A percentile compares a stretch with the other conserved stretches of the same genome.
These are phyloP conservation scores for Leccinum subgranulosum DNA, from an alignment of 768 basidiomycete species.

Conservation along the genomic window DNA sequence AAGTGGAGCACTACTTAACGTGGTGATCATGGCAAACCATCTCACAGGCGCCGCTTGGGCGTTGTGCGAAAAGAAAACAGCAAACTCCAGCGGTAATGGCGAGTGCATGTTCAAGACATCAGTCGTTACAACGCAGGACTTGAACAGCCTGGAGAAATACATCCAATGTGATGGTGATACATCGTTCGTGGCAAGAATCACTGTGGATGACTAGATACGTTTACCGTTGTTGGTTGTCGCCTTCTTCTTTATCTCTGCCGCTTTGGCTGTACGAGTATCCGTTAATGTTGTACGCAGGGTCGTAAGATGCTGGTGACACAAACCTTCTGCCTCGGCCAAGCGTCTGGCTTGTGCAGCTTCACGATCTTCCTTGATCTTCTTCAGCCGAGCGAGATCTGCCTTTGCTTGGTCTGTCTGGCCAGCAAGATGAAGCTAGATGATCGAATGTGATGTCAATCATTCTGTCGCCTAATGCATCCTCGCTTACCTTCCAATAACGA, in stretches of 20 bases:
- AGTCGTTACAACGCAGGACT: not conserved
- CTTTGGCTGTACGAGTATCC: constrained; percentile 47
- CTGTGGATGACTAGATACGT: constrained; percentile 28
- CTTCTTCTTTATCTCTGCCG: constrained; percentile 60
- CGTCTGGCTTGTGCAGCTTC: constrained; percentile 86
- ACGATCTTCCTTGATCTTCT: constrained; percentile 82
- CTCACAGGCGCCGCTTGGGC: not conserved
- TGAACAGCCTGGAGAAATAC: not conserved
- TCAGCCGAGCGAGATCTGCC: constrained; percentile 80
- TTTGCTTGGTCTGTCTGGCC: constrained; percentile 94
- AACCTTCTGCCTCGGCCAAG: constrained; percentile 86
- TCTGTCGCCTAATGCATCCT: not conserved
- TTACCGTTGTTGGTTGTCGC: constrained; percentile 34
- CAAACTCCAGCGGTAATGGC: not conserved
- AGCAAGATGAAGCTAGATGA: constrained; percentile 55
- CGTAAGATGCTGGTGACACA: constrained; percentile 10
- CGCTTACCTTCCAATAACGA: constrained; percentile 76
- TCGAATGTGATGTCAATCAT: not conserved
- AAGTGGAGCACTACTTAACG: not conserved
- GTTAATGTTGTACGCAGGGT: not conserved
- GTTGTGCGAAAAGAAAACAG: not conserved
- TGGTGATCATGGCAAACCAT: not conserved
- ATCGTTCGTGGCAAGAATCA: not conserved
- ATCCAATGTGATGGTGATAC: not conserved
- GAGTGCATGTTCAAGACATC: not conserved